A percentile compares a stretch with the other conserved stretches of the same genome.
Conservation (phyloP, 2,329 filamentous ascomycete genomes). For the Paradendryphiella salina region DNA sequence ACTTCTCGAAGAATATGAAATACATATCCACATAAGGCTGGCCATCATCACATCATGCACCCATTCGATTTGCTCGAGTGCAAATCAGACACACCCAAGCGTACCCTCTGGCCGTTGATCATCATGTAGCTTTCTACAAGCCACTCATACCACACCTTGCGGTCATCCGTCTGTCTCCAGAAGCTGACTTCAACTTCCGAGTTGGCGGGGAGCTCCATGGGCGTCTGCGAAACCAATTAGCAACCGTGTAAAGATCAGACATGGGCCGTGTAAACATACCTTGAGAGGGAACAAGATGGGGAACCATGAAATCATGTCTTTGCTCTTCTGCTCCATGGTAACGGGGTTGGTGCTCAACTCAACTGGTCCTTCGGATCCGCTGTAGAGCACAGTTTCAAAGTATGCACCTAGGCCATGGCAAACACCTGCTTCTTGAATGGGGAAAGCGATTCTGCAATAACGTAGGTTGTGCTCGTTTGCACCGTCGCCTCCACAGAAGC, state of each 20-base stretch:
- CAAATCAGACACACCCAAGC: slow-evolving; percentile 58
- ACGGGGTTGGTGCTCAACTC: slow-evolving; percentile 93
- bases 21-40: not conserved
- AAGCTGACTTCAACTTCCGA: slow-evolving; percentile 88
- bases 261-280: slow-evolving; percentile 56
- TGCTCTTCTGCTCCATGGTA: slow-evolving; percentile 88
- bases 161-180: slow-evolving; percentile 94
- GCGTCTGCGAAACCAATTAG: slow-evolving; percentile 62
- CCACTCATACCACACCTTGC: slow-evolving; percentile 99
- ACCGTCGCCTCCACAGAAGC: slow-evolving; percentile 74
- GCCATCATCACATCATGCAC: slow-evolving; percentile 42
- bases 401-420: slow-evolving; percentile 92
- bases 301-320: slow-evolving; percentile 99
- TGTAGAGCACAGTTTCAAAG: slow-evolving; percentile 94
- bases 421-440: slow-evolving; percentile 75
- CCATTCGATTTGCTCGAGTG: slow-evolving; percentile 47
- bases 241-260: not conserved
- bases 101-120: slow-evolving; percentile 64
- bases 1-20: too few species aligned
- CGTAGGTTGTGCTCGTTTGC: slow-evolving; percentile 90
- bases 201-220: slow-evolving; percentile 81
- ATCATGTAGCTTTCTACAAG: slow-evolving; percentile 80
- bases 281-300: slow-evolving; percentile 97
- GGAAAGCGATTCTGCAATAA: slow-evolving; percentile 77
- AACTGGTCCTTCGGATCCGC: slow-evolving; percentile 60